Base-by-base conservation (phyloP, 352 stramenopile species). In the Pythium grandisporangium region DNA sequence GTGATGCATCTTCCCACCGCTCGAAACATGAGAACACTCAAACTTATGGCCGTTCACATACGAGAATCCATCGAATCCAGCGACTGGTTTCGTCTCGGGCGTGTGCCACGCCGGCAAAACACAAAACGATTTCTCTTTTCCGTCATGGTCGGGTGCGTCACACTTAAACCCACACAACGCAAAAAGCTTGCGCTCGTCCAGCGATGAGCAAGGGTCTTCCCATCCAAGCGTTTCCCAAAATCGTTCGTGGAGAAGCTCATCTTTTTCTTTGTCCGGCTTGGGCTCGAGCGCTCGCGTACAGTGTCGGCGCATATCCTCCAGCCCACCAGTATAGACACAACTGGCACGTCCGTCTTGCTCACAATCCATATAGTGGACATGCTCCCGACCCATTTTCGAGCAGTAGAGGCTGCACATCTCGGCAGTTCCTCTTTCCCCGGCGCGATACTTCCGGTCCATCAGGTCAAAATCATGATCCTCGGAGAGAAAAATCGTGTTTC, bases 351-450 rank as follows among this genome's bases (percentile, higher is more conserved):
- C 30, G 11, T 7, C 6, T 26, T 84, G 63, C 1, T 84, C 62
- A 25, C 78, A 92, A 4, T 72, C 50, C 13, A 92, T 32, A 29
- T 84, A 92, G 43, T 89, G 76, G 5, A 89, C 71, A 29, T 92
- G 75, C 7, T 64, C 61, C 13, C 70, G 75, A 32, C 75, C 79
- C 66, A 83, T 88, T 47, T 87, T 86, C 6, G 73, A 72, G 49
- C 71, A 92, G 48, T 75, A 89, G 16, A 89, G 43, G 23, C 82
- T 86, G 42, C 75, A 92, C 72, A 89, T 89, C 38, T 92, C 75
- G 3, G 78, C 74, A 3, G 63, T 78, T 8, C 78, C 78, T 6
- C 48, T 40, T 46, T 92, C 78, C 1, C 78, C 75, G 12, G 63
- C 57, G 13, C 58, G 50, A 49, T 88, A 92, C 58, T 89, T 82